Evolutionary conservation across 1,139 yeast genomes (phyloP).

Genomic region (Pneumocystis jirovecii): DNA sequence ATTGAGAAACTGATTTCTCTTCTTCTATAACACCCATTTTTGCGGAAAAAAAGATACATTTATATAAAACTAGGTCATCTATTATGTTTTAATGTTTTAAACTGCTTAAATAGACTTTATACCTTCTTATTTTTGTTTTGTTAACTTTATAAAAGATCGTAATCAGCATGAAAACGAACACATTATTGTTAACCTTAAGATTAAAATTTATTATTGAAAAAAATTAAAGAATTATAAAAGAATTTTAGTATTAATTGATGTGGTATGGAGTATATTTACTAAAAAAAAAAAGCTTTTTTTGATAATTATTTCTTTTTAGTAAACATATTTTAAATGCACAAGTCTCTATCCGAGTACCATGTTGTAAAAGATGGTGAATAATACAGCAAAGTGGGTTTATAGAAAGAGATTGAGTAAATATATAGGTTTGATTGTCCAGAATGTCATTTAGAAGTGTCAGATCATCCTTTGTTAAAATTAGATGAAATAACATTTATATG

Average conservation of each 20-base stretch:
- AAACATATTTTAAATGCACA: conserved; percentile 27
- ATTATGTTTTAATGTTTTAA: neutral
- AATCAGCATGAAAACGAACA: neutral
- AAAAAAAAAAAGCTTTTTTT: neutral
- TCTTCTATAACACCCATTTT: neutral
- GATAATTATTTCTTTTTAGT: conserved; percentile 20
- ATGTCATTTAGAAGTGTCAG: conserved; percentile 25
- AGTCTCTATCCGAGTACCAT: conserved; percentile 26
- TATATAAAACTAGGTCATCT: neutral
- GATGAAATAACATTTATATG: conserved; percentile 26
- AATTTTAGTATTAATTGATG: neutral
- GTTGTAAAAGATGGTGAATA: conserved; percentile 12
- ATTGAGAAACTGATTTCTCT: neutral
- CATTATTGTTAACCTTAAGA: neutral
- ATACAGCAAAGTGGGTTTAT: neutral
- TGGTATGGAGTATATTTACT: neutral
- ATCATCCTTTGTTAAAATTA: conserved; percentile 23
- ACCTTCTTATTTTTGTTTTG: neutral
- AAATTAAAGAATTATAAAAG: neutral
- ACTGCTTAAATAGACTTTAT: neutral
- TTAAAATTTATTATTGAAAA: neutral
- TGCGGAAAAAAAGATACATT: neutral
- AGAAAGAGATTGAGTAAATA: neutral
- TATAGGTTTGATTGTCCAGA: conserved; percentile 28
- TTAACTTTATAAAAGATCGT: neutral